Evolutionary conservation across 306 rosid species (phyloP).

Genomic region (Lathyrus sativus): DNA sequence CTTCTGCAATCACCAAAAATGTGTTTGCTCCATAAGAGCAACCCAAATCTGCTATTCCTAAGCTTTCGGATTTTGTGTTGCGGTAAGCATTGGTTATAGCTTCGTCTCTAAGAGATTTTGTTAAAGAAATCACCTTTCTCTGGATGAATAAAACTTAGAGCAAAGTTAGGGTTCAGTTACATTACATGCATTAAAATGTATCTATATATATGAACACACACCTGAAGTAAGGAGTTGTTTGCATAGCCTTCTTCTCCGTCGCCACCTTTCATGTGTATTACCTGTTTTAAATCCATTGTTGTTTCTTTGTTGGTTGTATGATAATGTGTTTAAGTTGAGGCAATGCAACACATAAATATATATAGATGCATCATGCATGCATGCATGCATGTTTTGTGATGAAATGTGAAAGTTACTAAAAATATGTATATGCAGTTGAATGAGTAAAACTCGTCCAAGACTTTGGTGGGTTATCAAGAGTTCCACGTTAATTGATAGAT

Average conservation of each 20-base stretch:
- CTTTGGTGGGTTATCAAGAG: no score
- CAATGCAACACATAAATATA: neutral
- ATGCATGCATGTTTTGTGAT: neutral
- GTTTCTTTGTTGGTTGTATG: neutral
- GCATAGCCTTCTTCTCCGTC: slow-evolving; percentile 46
- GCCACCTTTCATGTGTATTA: slow-evolving; percentile 49
- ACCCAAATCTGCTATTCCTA: slow-evolving; percentile 65
- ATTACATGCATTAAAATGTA: neutral
- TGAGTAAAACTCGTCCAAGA: no score
- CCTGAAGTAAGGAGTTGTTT: slow-evolving; percentile 43
- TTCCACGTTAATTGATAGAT: no score
- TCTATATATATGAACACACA: neutral
- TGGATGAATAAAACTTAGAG: slow-evolving; percentile 1
- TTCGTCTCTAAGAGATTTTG: slow-evolving; percentile 48
- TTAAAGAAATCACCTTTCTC: slow-evolving; percentile 44
- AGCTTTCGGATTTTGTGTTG: slow-evolving; percentile 14
- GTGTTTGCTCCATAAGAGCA: slow-evolving; percentile 69
- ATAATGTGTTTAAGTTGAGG: neutral
- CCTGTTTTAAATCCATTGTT: slow-evolving; percentile 39
- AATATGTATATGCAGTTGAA: no score
- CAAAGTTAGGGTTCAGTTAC: no score
- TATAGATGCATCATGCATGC: neutral
- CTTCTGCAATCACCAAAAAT: slow-evolving; percentile 39
- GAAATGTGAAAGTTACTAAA: no score
- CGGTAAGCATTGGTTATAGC: slow-evolving; percentile 37